A percentile compares a stretch with the other conserved stretches of the same genome.
Evolutionary conservation across 2,329 filamentous ascomycete genomes (phyloP).

Genomic region (Karstenula rhodostoma): DNA sequence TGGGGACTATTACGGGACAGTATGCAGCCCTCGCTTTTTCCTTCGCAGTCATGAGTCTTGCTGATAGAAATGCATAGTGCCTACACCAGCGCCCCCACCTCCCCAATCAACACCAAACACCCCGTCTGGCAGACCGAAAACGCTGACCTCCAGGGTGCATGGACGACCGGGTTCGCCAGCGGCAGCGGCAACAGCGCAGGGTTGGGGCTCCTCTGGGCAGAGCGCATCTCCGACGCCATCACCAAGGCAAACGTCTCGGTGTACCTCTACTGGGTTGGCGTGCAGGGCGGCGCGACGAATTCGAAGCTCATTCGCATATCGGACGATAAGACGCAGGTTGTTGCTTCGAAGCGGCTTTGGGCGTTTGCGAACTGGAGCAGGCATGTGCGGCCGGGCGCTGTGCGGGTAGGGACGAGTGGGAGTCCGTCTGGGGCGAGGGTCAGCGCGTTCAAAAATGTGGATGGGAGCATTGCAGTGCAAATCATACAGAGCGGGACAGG

Average conservation of each 20-base stretch:
- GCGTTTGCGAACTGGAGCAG: conserved; percentile 53
- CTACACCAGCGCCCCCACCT: conserved; percentile 30
- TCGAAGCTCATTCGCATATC: conserved; percentile 46
- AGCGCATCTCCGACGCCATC: conserved; percentile 61
- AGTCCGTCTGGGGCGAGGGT: conserved; percentile 39
- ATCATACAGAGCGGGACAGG: conserved; percentile 44
- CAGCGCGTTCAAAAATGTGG: conserved; percentile 44
- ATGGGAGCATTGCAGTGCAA: conserved; percentile 47
- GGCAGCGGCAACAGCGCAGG: conserved; percentile 55
- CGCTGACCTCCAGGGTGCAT: conserved; percentile 54
- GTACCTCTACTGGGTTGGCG: conserved; percentile 65
- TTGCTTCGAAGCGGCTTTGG: conserved; percentile 49
- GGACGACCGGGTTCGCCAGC: conserved; percentile 55
- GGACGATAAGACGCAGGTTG: conserved; percentile 45
- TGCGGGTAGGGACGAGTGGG: conserved; percentile 46
- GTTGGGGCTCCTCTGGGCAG: conserved; percentile 65
- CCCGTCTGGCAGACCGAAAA: conserved; percentile 64
- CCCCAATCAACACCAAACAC: conserved; percentile 45
- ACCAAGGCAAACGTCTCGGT: conserved; percentile 58
- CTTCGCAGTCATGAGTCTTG: background rate
- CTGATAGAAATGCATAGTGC: conserved; percentile 20
- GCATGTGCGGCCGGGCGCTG: conserved; percentile 50
- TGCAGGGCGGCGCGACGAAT: conserved; percentile 50
- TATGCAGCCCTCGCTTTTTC: conserved; percentile 17
- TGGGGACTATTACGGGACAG: conserved; percentile 38